These are phyloP conservation scores for Mesembryanthemum crystallinum DNA, from an alignment of 148 eudicot species.

Conservation along the genomic window DNA sequence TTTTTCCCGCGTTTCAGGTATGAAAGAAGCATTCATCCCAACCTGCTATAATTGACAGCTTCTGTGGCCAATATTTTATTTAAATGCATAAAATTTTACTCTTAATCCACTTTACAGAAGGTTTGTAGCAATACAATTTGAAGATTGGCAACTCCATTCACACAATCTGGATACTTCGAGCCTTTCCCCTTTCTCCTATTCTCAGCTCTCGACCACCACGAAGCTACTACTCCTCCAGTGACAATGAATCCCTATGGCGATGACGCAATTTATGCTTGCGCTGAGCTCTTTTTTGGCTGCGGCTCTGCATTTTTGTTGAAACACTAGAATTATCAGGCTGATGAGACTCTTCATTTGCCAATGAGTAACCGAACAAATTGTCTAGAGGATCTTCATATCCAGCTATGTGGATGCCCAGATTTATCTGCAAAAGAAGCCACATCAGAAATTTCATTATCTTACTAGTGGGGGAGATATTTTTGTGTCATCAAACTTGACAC, in stretches of 20 bases:
- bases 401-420: constrained; percentile 6
- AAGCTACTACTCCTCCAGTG: constrained; percentile 7
- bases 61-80: neutral
- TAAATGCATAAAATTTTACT: neutral
- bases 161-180: constrained; percentile 3
- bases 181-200: neutral
- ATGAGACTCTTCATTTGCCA: constrained; percentile 18
- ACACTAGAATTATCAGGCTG: constrained; percentile 16
- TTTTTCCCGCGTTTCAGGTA: neutral
- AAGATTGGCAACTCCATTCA: neutral
- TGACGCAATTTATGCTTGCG: constrained; percentile 35
- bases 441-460: neutral
- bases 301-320: constrained; percentile 26
- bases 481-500: neutral
- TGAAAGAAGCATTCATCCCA: neutral
- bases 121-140: neutral
- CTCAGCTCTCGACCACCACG: neutral
- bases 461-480: no score
- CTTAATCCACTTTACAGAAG: neutral
- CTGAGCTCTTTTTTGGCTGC: constrained; percentile 29
- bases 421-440: constrained; percentile 22
- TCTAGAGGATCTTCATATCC: constrained; percentile 41
- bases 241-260: constrained; percentile 28
- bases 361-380: constrained; percentile 30
- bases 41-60: neutral